Percentiles rank a stretch among this genome's conserved stretches.
Conservation (phyloP, 2,329 filamentous ascomycete genomes). For the Cercospora sesami region DNA sequence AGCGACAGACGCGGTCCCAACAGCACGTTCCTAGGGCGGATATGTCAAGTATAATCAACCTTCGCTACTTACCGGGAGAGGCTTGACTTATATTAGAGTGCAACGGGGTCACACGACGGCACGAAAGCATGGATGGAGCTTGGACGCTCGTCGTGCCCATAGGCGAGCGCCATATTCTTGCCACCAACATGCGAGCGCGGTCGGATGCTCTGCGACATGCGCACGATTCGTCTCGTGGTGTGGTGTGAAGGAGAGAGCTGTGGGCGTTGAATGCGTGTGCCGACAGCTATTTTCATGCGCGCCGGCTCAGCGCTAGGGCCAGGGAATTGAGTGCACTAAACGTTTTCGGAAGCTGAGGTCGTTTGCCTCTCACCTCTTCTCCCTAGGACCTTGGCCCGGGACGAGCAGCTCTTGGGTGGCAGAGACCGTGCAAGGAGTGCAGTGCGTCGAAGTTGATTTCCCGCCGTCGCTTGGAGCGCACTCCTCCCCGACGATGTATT, state of each 20-base stretch:
- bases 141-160: conserved; percentile 12
- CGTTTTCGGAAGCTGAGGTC: conserved; percentile 6
- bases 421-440: background rate
- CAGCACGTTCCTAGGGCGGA: conserved; percentile 5
- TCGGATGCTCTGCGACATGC: conserved; percentile 11
- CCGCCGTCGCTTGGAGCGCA: background rate
- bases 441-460: background rate
- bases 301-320: conserved; percentile 8
- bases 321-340: conserved; percentile 5
- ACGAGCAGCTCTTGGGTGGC: background rate
- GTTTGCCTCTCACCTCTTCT: conserved; percentile 1
- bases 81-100: conserved; percentile 14
- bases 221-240: conserved; percentile 5
- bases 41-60: conserved; percentile 10
- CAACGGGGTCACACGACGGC: conserved; percentile 14
- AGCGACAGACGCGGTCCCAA: conserved; percentile 9
- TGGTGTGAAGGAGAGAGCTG: conserved; percentile 12
- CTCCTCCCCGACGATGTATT: background rate
- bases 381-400: background rate
- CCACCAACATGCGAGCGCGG: conserved; percentile 12
- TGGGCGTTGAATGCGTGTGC: conserved; percentile 1
- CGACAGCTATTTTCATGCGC: conserved; percentile 15
- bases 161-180: conserved; percentile 6
- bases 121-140: conserved; percentile 18
- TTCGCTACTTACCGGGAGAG: conserved; percentile 15